These are phyloP conservation scores for Phalaenopsis equestris DNA, from an alignment of 106 monocot species.

Conservation along the genomic window DNA sequence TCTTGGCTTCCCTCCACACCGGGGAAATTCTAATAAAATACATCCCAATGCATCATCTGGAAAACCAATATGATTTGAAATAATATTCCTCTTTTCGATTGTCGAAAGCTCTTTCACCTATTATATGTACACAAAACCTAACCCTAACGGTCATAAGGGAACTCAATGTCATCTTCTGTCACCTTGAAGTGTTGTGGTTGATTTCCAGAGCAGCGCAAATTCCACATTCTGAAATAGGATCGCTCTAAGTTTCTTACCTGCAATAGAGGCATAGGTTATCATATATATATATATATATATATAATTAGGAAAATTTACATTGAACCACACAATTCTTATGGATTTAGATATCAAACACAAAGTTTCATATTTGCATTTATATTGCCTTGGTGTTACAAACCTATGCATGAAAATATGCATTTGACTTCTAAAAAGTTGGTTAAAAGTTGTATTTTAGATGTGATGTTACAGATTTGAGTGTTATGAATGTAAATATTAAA, in stretches of 20 bases:
- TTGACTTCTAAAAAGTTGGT: too few relatives aligned
- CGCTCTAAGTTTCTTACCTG: slow-evolving; percentile 90
- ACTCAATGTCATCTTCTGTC: slow-evolving; percentile 60
- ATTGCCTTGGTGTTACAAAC: too few relatives aligned
- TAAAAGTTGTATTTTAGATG: too few relatives aligned
- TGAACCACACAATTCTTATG: too few relatives aligned
- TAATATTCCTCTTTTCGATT: too few relatives aligned
- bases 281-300: not conserved
- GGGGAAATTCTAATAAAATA: slow-evolving; percentile 8
- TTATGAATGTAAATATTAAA: too few relatives aligned
- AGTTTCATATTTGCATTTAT: too few relatives aligned
- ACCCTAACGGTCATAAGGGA: slow-evolving; percentile 52
- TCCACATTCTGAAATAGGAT: slow-evolving; percentile 87
- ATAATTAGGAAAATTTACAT: too few relatives aligned
- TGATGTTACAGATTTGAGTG: too few relatives aligned
- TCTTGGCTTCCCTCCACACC: slow-evolving; percentile 25
- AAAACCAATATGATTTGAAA: slow-evolving; percentile 10
- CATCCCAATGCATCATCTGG: slow-evolving; percentile 29
- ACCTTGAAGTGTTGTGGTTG: slow-evolving; percentile 75
- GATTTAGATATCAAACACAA: too few relatives aligned
- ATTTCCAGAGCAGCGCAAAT: slow-evolving; percentile 53
- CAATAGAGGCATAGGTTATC: not conserved
- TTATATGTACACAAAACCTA: slow-evolving; percentile 17
- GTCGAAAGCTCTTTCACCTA: not conserved
- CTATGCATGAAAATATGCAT: too few relatives aligned